Base-by-base conservation (phyloP, 257 asterid genomes). In the Nicotiana tabacum region DNA sequence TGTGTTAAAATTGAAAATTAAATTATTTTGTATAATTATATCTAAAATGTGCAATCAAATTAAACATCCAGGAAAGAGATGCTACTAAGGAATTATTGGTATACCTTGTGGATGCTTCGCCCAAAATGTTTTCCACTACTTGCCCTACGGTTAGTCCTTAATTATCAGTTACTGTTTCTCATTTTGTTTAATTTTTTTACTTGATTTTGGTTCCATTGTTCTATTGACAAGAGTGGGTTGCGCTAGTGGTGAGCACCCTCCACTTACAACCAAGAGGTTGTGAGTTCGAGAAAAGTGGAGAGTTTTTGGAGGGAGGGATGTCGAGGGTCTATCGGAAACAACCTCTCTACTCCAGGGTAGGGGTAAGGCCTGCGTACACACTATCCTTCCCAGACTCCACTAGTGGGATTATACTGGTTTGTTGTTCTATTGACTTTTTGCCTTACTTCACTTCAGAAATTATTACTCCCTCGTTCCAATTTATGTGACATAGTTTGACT, bases 21-120 rank as follows among this genome's bases (percentile, higher is more conserved):
- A 58, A 30, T 13, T 17, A 18, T 66, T n/a, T 80, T 24, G 7
- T 5, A 58, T 74, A 78, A 65, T 15, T 21, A 1, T 51, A 51
- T 83, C 84, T 83, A 16, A 11, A 10, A 8, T 18, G 57, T 43
- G 51, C 6, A 24, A 43, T 58, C 32, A 39, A 27, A 46, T 18
- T 51, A 60, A 68, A 48, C 87, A 68, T 21, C 87, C 94, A 96
- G 98, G 98, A 88, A 84, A 88, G 90, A 83, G 88, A 90, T 15
- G 89, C 90, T 15, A 84, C 90, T 4, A 96, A 94, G 81, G 98
- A 94, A 84, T 83, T 91, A 77, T 61, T 91, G 85, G 98, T 94
- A 32, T 94, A 93, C 88, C 81, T 96, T 84, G 91, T 96, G 77
- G 99, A 96, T 78, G 98, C 98, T 88, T 96, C 99, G 66, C 99